phyloP scores from a whole-genome alignment of 352 stramenopile species.

The Globisporangium viniferum region DNA sequence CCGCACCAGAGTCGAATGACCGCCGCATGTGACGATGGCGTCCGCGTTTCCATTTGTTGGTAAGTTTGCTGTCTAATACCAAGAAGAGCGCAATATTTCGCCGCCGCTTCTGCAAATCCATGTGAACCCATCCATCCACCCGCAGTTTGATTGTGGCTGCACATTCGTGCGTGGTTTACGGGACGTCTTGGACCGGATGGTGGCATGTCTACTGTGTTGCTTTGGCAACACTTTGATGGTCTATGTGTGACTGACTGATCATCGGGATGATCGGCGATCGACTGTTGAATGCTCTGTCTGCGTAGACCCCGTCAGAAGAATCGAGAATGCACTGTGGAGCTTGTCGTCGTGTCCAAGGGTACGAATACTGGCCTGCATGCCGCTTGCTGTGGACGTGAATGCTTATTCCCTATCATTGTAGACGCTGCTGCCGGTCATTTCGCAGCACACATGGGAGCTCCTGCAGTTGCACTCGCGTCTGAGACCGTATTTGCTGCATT shows the following conservation, averaged over 20 bases:
- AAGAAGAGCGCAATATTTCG: neutral
- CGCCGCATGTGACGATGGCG: constrained; percentile 20
- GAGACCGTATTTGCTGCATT: constrained; percentile 10
- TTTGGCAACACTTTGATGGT: neutral
- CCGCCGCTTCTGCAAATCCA: constrained; percentile 1
- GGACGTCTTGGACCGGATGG: neutral
- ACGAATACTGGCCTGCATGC: neutral
- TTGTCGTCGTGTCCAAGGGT: constrained; percentile 6
- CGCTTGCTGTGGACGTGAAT: neutral
- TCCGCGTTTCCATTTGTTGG: constrained; percentile 34
- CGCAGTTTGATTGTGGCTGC: neutral
- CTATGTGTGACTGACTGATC: neutral
- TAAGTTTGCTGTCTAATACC: constrained; percentile 10
- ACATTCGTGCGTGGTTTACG: neutral
- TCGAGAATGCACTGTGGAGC: constrained; percentile 30
- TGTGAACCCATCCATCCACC: neutral
- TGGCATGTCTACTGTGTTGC: neutral
- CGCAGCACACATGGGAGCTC: constrained; percentile 13
- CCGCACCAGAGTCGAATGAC: neutral
- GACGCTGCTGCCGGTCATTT: neutral
- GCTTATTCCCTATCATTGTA: neutral
- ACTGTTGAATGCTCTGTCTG: neutral
- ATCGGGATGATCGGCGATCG: neutral
- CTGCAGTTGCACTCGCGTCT: constrained; percentile 25
- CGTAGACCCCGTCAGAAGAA: constrained; percentile 23